Percentiles rank a stretch among this genome's conserved stretches.
phyloP scores from a whole-genome alignment of 164 flowering plant species.

The Nymphaea colorata region DNA sequence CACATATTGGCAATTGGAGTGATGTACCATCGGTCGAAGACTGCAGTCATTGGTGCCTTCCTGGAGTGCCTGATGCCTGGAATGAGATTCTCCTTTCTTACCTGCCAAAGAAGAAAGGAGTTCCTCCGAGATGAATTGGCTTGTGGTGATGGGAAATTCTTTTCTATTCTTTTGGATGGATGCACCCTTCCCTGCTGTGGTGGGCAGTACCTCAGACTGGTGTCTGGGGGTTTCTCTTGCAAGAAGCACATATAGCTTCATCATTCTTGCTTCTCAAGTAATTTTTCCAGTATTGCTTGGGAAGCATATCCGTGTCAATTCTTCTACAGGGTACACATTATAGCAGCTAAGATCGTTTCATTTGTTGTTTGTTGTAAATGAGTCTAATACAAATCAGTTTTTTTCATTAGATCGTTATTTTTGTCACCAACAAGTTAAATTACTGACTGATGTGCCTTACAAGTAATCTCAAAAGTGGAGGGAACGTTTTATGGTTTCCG shows the following conservation, averaged over 20 bases:
- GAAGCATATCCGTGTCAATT: background rate
- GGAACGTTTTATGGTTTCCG: background rate
- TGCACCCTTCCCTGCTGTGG: background rate
- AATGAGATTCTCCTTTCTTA: slow-evolving; percentile 56
- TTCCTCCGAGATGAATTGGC: background rate
- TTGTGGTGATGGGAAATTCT: background rate
- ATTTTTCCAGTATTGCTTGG: background rate
- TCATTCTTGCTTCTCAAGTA: background rate
- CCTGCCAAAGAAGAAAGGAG: background rate
- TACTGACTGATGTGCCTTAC: background rate
- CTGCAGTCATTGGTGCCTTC: slow-evolving; percentile 96
- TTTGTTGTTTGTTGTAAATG: background rate
- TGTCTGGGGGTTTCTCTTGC: background rate
- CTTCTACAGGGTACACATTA: background rate
- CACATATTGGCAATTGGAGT: slow-evolving; percentile 74
- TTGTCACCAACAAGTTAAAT: background rate
- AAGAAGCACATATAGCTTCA: background rate
- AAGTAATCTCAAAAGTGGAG: background rate
- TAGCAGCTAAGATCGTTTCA: background rate
- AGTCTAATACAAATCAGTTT: background rate
- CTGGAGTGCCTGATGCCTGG: slow-evolving; percentile 91
- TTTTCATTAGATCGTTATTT: background rate
- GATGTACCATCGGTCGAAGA: slow-evolving; percentile 59
- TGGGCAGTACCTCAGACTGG: background rate
- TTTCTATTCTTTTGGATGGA: background rate